Percentiles rank a stretch among this genome's conserved stretches.
Evolutionary conservation across 1,284 basidiomycete species (phyloP).

Genomic region (Melampsora americana): DNA sequence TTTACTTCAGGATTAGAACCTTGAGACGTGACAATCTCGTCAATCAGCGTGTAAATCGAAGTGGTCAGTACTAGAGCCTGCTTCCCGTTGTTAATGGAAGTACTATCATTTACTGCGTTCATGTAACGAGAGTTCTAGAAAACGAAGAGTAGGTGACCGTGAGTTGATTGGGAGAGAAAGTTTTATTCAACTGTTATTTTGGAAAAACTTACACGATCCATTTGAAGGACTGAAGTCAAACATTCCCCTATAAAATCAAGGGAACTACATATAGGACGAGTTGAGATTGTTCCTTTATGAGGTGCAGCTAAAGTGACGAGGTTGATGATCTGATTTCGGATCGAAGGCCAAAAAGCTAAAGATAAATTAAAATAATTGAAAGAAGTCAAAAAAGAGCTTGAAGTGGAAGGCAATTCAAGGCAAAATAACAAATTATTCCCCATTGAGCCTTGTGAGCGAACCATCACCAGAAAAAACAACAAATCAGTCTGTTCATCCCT

Average conservation of each 20-base stretch:
- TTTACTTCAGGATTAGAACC: constrained; percentile 5
- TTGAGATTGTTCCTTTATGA: constrained; percentile 25
- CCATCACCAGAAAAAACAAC: not conserved
- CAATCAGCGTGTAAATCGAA: not conserved
- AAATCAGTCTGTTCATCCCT: not conserved
- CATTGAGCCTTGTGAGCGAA: constrained; percentile 9
- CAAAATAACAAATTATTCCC: constrained; percentile 14
- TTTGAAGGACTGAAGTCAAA: constrained; percentile 4
- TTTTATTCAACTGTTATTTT: too few relatives aligned
- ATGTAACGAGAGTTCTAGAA: constrained; percentile 3
- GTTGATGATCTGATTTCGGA: constrained; percentile 6
- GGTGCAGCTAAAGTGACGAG: not conserved
- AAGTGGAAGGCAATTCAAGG: too few relatives aligned
- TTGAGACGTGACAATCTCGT: constrained; percentile 27
- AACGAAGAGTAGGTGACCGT: not conserved
- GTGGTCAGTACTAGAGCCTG: constrained; percentile 19
- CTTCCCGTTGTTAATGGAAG: not conserved
- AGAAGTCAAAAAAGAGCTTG: constrained; percentile 33
- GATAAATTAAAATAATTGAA: not conserved
- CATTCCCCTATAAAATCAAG: constrained; percentile 12
- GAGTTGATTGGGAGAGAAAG: too few relatives aligned
- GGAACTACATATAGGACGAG: constrained; percentile 45
- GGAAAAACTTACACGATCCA: not conserved
- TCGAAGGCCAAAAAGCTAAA: constrained; percentile 45
- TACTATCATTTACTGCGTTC: constrained; percentile 15